Evolutionary conservation across 371 early-diverging fungal genomes (phyloP), one percentile per base, ranked within the genome.

Genomic region (Mortierella sp.): DNA sequence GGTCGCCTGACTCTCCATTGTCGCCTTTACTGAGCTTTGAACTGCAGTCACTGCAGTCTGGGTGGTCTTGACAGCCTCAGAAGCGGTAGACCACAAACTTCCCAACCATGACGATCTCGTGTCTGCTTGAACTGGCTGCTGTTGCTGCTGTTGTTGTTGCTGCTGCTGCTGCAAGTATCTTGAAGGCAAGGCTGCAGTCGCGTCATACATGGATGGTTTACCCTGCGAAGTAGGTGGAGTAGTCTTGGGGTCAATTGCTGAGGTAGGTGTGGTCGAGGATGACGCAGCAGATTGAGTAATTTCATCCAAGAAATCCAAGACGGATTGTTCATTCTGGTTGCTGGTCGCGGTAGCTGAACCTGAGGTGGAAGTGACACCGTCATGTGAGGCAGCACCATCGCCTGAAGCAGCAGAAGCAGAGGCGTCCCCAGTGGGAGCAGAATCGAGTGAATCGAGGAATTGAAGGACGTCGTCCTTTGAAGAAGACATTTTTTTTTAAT

Each of bases 1-100:
- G 19, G 88, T 84, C 10, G 89, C 67, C 63, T 85, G 81, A 40
- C 84, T 83, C 53, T 79, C 85, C 72, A 85, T 80, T 2, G 85
- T 83, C 6, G 77, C 84, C 69, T 85, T 85, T 59, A 85, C 85
- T 16, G 85, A 85, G 28, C 75, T 71, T 62, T 85, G 84, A 10
- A 85, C 85, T 16, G 77, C 85, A 7, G 77, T 85, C 19, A 85
- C 85, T 16, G 77, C 85, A 7, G 77, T 85, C 57, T 78, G 77
- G 2, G 85, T 83, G 0, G 73, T 76, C 71, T 85, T 83, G 47
- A 83, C 83, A 41, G 85, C 85, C 58, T 83, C 84, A 16, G 80
- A 70, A 4, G 85, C 85, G 4, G 84, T 68, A 2, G 85, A 83
- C 69, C 83, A 77, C 10, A 85, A 58, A 58, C 82, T 78, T 19